Evolutionary conservation across 208 protist species (phyloP), one percentile per base, ranked within the genome.

Genomic region (Wallacemonas sp.): DNA sequence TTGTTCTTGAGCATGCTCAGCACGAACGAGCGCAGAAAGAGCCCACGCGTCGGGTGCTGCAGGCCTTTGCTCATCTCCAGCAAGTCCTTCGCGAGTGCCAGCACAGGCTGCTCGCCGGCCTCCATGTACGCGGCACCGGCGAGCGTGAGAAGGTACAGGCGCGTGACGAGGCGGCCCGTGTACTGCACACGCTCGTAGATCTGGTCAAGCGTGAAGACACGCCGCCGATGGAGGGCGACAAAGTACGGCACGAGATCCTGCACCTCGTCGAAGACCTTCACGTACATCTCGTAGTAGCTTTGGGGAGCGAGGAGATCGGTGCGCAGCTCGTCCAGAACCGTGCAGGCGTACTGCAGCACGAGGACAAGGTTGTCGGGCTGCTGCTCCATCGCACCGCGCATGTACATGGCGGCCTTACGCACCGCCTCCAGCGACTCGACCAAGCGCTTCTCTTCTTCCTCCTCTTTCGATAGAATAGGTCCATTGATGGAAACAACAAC

Each of bases 1-100:
- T 98, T 97, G 74, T 98, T 92, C 75, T 99, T 99, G 54, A 91
- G 94, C 70, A 97, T 92, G 52, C 97, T 95, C 23, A 95, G 74
- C 8, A 99, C 70, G 71, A 99, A 99, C 82, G 98, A 90, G 24
- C 99, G 88, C 3, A 99, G 80, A 70, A 99, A 99, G 0, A 99
- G 79, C 14, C 98, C 98, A 19, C 98, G 88, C 14, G 98, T 99
- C 27, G 99, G 99, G 85, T 99, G 98, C 88, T 99, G 99, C 41
- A 99, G 98, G 21, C 98, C 98, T 61, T 98, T 96, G 79, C 98
- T 99, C 98, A 99, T 99, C 70, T 99, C 98, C 46, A 99, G 91
- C 23, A 99, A 74, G 78, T 99, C 99, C 14, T 88, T 85, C 26
- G 99, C 71, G 24, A 99, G 92, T 65, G 99, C 97, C 61, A 97